Percentiles rank a stretch among this genome's conserved stretches.
These are phyloP conservation scores for Talaromyces sp. DNA, from an alignment of 2,329 filamentous ascomycete species.

Conservation along the genomic window DNA sequence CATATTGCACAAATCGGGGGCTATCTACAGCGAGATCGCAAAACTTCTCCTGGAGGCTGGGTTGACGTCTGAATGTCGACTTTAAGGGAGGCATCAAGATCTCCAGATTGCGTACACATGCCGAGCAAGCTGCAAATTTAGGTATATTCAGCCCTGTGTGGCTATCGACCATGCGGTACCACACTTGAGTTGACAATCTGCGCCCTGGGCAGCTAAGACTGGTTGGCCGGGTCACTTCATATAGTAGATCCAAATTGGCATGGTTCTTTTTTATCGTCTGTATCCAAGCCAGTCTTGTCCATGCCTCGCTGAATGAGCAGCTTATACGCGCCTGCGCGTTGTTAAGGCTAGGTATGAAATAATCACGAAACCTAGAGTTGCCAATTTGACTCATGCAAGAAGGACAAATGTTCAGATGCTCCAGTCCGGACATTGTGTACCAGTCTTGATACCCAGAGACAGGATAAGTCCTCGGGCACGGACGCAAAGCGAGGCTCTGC, in stretches of 20 bases:
- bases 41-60: conserved; percentile 48
- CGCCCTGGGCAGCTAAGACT: conserved; percentile 58
- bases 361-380: conserved; percentile 62
- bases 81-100: conserved; percentile 68
- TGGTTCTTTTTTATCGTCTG: conserved; percentile 68
- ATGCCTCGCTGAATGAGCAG: conserved; percentile 78
- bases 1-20: conserved; percentile 54
- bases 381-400: conserved; percentile 72
- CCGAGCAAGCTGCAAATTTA: conserved; percentile 70
- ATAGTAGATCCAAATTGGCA: conserved; percentile 64
- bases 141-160: conserved; percentile 60
- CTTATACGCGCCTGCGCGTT: conserved; percentile 57
- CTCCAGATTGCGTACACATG: conserved; percentile 69
- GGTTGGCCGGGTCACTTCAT: conserved; percentile 62
- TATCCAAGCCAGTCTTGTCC: conserved; percentile 81
- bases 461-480: conserved; percentile 64
- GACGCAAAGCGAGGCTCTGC: conserved; percentile 48
- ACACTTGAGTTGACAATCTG: conserved; percentile 57
- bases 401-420: conserved; percentile 76
- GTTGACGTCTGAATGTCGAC: conserved; percentile 57
- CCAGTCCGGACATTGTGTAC: conserved; percentile 69
- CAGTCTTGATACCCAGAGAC: conserved; percentile 68
- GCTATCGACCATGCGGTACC: conserved; percentile 72
- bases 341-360: conserved; percentile 61
- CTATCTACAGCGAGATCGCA: conserved; percentile 68